Conservation (phyloP, 2,329 filamentous ascomycete species). For the Diaporthe citriasiana region DNA sequence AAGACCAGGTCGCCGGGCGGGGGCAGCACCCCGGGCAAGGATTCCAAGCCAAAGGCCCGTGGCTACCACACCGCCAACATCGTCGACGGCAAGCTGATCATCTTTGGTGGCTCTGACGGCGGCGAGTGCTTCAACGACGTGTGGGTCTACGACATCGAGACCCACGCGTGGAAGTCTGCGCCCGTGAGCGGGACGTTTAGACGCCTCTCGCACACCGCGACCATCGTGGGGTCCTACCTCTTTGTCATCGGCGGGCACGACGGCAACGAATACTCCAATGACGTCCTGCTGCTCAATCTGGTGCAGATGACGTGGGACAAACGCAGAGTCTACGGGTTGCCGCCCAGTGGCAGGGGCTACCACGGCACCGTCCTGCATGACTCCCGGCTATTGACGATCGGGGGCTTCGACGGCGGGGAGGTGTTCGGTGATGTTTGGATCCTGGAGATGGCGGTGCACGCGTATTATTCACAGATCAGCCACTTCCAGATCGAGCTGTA, state of each 20-base stretch:
- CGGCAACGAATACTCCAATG: constrained; percentile 77
- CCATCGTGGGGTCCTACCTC: constrained; percentile 77
- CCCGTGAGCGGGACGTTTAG: constrained; percentile 72
- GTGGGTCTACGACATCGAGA: constrained; percentile 80
- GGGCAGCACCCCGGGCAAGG: constrained; percentile 46
- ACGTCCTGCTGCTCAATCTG: constrained; percentile 77
- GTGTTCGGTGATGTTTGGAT: constrained; percentile 78
- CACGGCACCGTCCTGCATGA: constrained; percentile 77
- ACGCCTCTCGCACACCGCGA: constrained; percentile 77
- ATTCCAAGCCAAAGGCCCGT: constrained; percentile 71
- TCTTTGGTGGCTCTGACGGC: constrained; percentile 78
- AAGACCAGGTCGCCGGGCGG: constrained; percentile 46
- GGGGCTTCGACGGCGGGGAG: constrained; percentile 77
- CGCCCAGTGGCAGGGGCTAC: constrained; percentile 75
- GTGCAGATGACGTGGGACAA: constrained; percentile 83
- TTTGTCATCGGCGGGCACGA: constrained; percentile 80
- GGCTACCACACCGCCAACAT: constrained; percentile 82
- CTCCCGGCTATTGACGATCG: constrained; percentile 73
- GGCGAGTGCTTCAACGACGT: constrained; percentile 81
- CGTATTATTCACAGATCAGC: constrained; percentile 81
- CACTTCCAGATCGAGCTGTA: constrained; percentile 79
- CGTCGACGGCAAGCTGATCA: constrained; percentile 79
- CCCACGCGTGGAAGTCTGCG: constrained; percentile 71
- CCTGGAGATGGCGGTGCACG: constrained; percentile 77
- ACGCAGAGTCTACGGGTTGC: constrained; percentile 73